These are phyloP conservation scores for Apiospora aurea DNA, from an alignment of 2,329 filamentous ascomycete genomes.

Conservation along the genomic window DNA sequence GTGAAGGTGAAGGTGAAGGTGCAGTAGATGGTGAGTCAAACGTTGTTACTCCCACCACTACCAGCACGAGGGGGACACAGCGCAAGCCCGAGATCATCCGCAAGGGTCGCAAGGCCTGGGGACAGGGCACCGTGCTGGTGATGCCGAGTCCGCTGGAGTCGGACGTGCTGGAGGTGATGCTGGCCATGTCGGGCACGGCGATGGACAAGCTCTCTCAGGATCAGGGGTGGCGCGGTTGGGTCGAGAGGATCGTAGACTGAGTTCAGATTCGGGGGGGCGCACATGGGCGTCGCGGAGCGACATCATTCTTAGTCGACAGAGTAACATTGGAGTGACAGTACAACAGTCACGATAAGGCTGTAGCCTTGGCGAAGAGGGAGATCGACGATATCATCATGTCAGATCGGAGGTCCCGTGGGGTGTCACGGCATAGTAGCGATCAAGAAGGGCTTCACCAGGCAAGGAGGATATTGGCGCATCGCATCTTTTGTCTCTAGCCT, in stretches of 20 bases:
- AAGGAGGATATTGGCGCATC: not conserved
- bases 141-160: conserved; percentile 1
- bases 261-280: not conserved
- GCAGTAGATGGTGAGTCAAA: too few relatives aligned
- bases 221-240: not conserved
- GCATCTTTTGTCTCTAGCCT: not conserved
- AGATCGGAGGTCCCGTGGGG: too few relatives aligned
- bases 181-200: not conserved
- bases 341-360: not conserved
- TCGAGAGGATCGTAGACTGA: not conserved
- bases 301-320: not conserved
- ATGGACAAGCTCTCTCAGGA: not conserved
- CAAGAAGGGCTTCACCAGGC: not conserved
- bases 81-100: not conserved
- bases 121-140: not conserved
- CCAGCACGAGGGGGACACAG: too few relatives aligned
- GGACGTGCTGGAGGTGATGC: conserved; percentile 7
- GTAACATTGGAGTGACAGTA: not conserved
- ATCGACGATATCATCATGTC: not conserved
- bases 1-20: too few relatives aligned
- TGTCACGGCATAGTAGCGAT: not conserved
- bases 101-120: conserved; percentile 1
- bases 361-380: not conserved
- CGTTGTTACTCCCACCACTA: too few relatives aligned
- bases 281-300: not conserved